Evolutionary conservation across 805 yeast genomes (phyloP), one percentile per base, ranked within the genome.

Genomic region (Starmerella bombi): DNA sequence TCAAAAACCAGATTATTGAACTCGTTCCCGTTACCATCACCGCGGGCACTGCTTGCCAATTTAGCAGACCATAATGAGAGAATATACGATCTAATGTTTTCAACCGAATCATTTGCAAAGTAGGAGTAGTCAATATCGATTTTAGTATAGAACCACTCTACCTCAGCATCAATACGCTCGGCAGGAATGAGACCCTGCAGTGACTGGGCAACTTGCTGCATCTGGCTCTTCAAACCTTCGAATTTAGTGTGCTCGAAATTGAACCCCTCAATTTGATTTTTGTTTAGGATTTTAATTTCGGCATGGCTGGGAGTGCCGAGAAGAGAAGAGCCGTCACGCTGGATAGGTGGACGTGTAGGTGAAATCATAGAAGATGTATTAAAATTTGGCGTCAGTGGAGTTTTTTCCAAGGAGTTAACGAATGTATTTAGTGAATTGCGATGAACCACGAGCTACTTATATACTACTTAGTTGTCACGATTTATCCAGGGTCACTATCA

Each of bases 181-280:
- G 81, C 93, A 8, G 97, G 98, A 45, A 88, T 81, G 56, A 88
- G 82, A 0, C 95, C 97, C 57, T 84, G 94, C 42, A 88, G 64
- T 31, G 75, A 68, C 57, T 84, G 93, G 61, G 84, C 72, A 33
- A 88, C 96, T 46, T 54, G 69, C 50, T 76, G 85, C 59, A 77
- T 72, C 60, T 91, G 97, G 36, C 72, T 69, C 55, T 76, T 80
- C 58, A 81, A 84, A 27, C 86, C 94, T 19, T 75, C 71, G 56
- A 84, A 88, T 4, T 80, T 78, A 39, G 75, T 67, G 38, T 80
- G 72, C 18, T 28, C 38, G 25, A 45, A 35, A 47, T 75, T 74
- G 67, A 85, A 88, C 48, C 85, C 95, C 27, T 45, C 45, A 15
- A 42, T 32, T 22, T 46, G 45, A 19, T 36, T 38, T 35, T 34